Base-by-base conservation (phyloP, 2,329 filamentous ascomycete genomes). In the Pseudomassariella vexata region DNA sequence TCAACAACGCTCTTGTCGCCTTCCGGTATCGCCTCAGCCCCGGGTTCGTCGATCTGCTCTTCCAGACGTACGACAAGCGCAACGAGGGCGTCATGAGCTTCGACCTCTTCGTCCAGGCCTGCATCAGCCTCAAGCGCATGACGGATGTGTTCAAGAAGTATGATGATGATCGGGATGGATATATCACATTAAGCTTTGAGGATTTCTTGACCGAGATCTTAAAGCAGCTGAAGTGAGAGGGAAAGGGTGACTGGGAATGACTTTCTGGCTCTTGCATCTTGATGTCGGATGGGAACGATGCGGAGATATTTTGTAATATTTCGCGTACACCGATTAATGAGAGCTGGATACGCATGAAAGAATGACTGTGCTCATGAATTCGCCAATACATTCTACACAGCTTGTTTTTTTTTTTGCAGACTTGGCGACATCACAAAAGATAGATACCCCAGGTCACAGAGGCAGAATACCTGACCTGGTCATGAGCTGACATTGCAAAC, bases 131-230 rank as follows among this genome's bases (percentile, higher is more conserved):
- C 50, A 95, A 96, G 74, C 76, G 92, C 48, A 96, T 98, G 90
- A 98, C 92, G 38, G 92, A 98, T 59, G 88, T 95, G 18, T 98
- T 98, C 59, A 98, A 98, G 72, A 90, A 89, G 62, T 98, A 96
- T 58, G 92, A 98, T 48, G 85, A 94, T 50, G 92, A 98, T 59
- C 77, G 92, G 24, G 92, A 96, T 61, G 92, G 92, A 2, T 96
- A 89, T 57, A 85, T 89, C 47, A 89, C 82, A 4, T 61, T 89
- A 33, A 85, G 81, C 55, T 89, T 89, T 49, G 83, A 88, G 63
- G 82, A 88, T 49, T 88, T 88, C 56, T 62, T 88, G 52, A 80
- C 78, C 22, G 82, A 79, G 61, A 78, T 79, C 41, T 46, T 79
- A 43, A 73, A 73, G 54, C 75, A 79, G 59, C 57, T 79, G 38